phyloP scores from a whole-genome alignment of 352 stramenopile genomes.

The Saprolegnia parasitica region DNA sequence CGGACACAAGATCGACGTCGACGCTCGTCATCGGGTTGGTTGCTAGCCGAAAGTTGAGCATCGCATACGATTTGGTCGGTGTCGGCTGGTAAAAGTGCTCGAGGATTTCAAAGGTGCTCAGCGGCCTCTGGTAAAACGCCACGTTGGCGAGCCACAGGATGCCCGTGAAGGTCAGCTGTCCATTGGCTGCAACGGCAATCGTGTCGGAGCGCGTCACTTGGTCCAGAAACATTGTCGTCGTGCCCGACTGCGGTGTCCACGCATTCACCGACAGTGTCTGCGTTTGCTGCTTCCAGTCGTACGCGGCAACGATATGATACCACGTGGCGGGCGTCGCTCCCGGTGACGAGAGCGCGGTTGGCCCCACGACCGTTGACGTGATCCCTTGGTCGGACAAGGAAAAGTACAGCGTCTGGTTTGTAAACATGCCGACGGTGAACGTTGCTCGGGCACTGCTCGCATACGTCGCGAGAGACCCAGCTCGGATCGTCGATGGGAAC shows the following conservation, averaged over 20 bases:
- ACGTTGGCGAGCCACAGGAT: conserved; percentile 32
- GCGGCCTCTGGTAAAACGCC: conserved; percentile 49
- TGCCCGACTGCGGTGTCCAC: background rate
- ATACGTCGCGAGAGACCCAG: background rate
- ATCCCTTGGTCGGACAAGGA: conserved; percentile 2
- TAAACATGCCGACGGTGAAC: conserved; percentile 8
- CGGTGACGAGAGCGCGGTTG: background rate
- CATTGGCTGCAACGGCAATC: conserved; percentile 1
- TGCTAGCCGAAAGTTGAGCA: conserved; percentile 45
- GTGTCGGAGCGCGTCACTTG: background rate
- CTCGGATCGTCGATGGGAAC: conserved; percentile 23
- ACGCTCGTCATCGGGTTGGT: conserved; percentile 48
- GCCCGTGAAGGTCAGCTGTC: conserved; percentile 1
- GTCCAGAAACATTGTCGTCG: background rate
- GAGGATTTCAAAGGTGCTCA: conserved; percentile 39
- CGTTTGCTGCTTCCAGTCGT: conserved; percentile 35
- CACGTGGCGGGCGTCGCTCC: conserved; percentile 29
- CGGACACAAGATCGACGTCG: conserved; percentile 43
- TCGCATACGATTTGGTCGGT: conserved; percentile 50
- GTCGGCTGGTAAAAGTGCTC: conserved; percentile 62
- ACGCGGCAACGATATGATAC: conserved; percentile 53
- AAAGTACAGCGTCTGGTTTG: conserved; percentile 25
- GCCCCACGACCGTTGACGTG: conserved; percentile 13
- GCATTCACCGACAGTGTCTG: conserved; percentile 17
- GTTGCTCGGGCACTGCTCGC: background rate